A percentile compares a stretch with the other conserved stretches of the same genome.
Conservation (phyloP, 2,329 filamentous ascomycete species). For the Apiospora hydei region DNA sequence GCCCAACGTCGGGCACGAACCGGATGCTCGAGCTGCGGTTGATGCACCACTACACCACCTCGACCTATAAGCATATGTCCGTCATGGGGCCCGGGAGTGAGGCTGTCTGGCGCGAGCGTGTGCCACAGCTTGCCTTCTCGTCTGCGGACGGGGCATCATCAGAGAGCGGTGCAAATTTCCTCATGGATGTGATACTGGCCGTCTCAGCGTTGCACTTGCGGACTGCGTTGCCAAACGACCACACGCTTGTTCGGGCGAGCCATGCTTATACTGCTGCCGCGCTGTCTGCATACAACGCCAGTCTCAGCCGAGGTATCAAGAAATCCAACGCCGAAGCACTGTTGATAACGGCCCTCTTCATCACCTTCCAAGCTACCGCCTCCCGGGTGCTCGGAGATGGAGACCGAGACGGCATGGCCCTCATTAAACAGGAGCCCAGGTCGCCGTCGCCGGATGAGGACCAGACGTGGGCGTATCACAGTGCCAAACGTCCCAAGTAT, state of each 20-base stretch:
- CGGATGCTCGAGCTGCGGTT: conserved; percentile 67
- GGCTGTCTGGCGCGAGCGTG: conserved; percentile 65
- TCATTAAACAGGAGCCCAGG: background rate
- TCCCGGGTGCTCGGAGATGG: conserved; percentile 68
- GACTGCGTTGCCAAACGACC: conserved; percentile 62
- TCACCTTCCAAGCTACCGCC: conserved; percentile 72
- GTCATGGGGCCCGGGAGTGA: conserved; percentile 60
- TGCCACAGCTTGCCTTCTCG: conserved; percentile 67
- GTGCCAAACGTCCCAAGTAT: conserved; percentile 53
- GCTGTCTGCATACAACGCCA: conserved; percentile 64
- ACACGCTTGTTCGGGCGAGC: conserved; percentile 64
- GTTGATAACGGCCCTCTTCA: conserved; percentile 68
- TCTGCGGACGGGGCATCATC: conserved; percentile 39
- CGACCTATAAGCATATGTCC: conserved; percentile 64
- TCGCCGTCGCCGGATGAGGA: conserved; percentile 4
- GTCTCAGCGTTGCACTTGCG: conserved; percentile 70
- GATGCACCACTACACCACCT: conserved; percentile 69
- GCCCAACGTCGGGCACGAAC: conserved; percentile 47
- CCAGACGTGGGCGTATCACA: conserved; percentile 25
- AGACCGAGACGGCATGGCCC: conserved; percentile 47
- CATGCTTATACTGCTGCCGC: conserved; percentile 72
- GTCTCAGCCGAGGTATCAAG: conserved; percentile 63
- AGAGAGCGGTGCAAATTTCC: conserved; percentile 51
- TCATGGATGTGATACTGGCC: conserved; percentile 69
- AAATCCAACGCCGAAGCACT: conserved; percentile 67